Evolutionary conservation across 805 yeast genomes (phyloP), one percentile per base, ranked within the genome.

Genomic region (Diddensiella caesifluorescens): DNA sequence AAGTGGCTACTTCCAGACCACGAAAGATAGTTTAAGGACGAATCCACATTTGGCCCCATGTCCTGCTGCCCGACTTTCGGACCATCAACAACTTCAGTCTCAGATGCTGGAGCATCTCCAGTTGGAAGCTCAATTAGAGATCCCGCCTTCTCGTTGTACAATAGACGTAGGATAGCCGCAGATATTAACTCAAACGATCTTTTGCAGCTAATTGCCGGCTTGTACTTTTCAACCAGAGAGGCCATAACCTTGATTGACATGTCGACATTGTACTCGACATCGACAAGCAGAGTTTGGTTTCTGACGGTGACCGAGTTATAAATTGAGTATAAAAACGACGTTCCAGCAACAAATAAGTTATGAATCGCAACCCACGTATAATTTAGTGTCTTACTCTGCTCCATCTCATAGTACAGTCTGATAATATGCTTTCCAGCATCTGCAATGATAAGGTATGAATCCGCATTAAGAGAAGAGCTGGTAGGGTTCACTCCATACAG

Each of bases 341-440:
- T 82, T 0, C 95, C 94, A 0, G 95, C 89, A 83, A 84, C 81
- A 57, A 86, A 86, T 41, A 86, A 66, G 57, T 86, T 87, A 59
- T 87, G 95, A 2, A 86, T 89, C 0, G 94, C 92, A 1, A 88
- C 89, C 96, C 96, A 88, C 0, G 95, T 85, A 61, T 84, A 88
- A 60, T 86, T 86, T 46, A 87, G 71, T 35, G 75, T 68, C 52
- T 74, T 74, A 22, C 69, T 69, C n/a, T 66, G 60, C 50, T 73
- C 74, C 28, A 88, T 63, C 39, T 73, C 74, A 38, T 72, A 65
- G 57, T 84, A 88, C 22, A 79, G 72, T 25, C 68, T 64, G 40
- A 87, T 80, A 26, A 86, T 73, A 33, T 80, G 81, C 50, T 73
- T 74, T 1, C 92, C 75, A 0, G 89, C 75, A 20, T 74, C 77